Evolutionary conservation across 1,284 basidiomycete species (phyloP), one percentile per base, ranked within the genome.

Genomic region (Hymenochaete sp.): DNA sequence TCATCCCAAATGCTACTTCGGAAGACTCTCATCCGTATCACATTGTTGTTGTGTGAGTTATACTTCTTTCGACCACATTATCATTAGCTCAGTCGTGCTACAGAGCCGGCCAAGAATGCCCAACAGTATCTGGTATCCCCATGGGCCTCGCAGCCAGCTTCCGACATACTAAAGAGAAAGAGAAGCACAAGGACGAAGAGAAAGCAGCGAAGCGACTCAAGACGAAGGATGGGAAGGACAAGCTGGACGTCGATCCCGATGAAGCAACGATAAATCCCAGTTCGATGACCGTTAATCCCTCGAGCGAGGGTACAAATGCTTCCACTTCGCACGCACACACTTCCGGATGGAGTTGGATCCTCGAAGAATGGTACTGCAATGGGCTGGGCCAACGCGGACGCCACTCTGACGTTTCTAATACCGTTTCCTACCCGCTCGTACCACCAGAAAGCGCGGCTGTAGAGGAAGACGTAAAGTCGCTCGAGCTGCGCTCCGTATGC

Each of bases 81-180:
- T 32, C 36, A 52, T 39, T 52, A 52, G 10, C 41, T 43, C 43
- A 47, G 49, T 58, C 26, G 47, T 25, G 14, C 32, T 19, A 5
- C 53, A 86, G 82, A 47, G 87, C 86, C 22, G 87, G 86, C 14
- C 87, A 91, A 59, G 84, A 88, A 66, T 88, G 84, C 56, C 85
- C 84, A 4, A 82, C 79, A 22, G 65, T 73, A 27, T 82, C 78
- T 28, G 81, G 83, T 74, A 74, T 87, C 43, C 84, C 84, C 3
- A 77, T 80, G 73, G 84, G 78, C 7, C 62, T 87, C 7, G 81
- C 79, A 35, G 83, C 84, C n/a, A 79, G 81, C 37, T 78, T 86
- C 60, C 83, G 77, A 57, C 67, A 80, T 28, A n/a, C n/a, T n/a
- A 61, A 64, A 42, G 49, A 55, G 28, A 58, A 61, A 29, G 75